Base-by-base conservation (phyloP, 2,329 filamentous ascomycete species). In the Alternaria atra region DNA sequence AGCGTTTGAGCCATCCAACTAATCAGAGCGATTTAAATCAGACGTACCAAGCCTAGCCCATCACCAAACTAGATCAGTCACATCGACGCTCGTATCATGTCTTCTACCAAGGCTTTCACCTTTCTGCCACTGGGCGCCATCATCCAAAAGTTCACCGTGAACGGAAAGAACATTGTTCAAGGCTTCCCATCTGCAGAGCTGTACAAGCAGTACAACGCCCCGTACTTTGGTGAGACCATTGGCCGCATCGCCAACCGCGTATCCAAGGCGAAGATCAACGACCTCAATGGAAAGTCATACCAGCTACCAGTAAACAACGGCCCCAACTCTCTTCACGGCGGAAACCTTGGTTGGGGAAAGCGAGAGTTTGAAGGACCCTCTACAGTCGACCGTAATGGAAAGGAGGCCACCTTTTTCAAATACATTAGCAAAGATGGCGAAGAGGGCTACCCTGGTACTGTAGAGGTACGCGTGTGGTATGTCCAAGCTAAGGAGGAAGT, bases 201-300 rank as follows among this genome's bases (percentile, higher is more conserved):
- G 62, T 97, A 97, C 82, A 86, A 86, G 66, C 81, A 87, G 69
- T 66, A 94, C 83, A 94, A 95, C 81, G 82, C 80, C 10, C 89
- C 92, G 2, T 94, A 89, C 83, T 98, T 97, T 76, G 94, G 95
- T 66, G 94, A 94, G 78, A 98, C 93, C 44, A 97, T 98, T 77
- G 95, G 95, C 56, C 91, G 87, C 39, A 84, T 88, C 30, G 86
- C 93, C 63, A 98, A 98, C 82, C 90, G 94, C 58, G 88, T 97
- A 76, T 86, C 87, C 58, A 83, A 85, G 73, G 93, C 89, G 27
- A 84, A 87, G 68, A 89, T 97, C 76, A 81, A 89, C 66, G 84
- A 84, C 52, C 80, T 97, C 70, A 97, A 97, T 79, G 84, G 85
- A 13, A 86, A 87, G 72, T 82, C 85, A 4, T 95, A 96, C 79